Percentiles rank a stretch among this genome's conserved stretches.
phyloP scores from a whole-genome alignment of 164 flowering plant species.

The Aristolochia fimbriata region DNA sequence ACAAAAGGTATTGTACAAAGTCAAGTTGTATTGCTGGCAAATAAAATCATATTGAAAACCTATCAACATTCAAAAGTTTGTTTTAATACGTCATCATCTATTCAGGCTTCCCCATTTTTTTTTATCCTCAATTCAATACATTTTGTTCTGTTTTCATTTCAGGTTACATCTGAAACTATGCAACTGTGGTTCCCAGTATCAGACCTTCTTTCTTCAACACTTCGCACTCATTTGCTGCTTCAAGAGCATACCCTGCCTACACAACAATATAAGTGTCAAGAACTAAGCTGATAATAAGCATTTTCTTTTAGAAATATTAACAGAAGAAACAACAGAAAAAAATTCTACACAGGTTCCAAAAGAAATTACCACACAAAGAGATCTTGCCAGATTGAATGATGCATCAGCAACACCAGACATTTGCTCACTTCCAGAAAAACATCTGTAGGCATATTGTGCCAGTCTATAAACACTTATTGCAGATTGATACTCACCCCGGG shows the following conservation, averaged over 20 bases:
- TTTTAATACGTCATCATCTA: too few species aligned
- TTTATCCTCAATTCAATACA: background rate
- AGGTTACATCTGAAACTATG: background rate
- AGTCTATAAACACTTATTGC: conserved; percentile 57
- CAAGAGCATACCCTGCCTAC: conserved; percentile 62
- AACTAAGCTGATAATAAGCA: background rate
- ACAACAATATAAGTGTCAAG: conserved; percentile 6
- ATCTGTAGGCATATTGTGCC: conserved; percentile 43
- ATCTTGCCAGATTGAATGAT: conserved; percentile 72
- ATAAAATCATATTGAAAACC: background rate
- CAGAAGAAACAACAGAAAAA: background rate
- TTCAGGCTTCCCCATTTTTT: too few species aligned
- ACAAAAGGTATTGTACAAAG: background rate
- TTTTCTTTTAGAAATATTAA: background rate
- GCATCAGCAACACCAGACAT: conserved; percentile 37
- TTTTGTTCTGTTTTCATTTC: background rate
- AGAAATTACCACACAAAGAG: conserved; percentile 48
- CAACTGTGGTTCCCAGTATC: background rate
- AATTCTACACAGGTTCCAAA: background rate
- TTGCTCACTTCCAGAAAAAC: conserved; percentile 16
- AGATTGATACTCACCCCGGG: conserved; percentile 51
- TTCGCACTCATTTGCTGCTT: conserved; percentile 67
- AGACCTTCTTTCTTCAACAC: conserved; percentile 45
- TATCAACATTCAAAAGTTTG: too few species aligned
- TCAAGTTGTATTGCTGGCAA: background rate